Conservation (phyloP, 2,329 filamentous ascomycete species). For the Talaromyces sp. region DNA sequence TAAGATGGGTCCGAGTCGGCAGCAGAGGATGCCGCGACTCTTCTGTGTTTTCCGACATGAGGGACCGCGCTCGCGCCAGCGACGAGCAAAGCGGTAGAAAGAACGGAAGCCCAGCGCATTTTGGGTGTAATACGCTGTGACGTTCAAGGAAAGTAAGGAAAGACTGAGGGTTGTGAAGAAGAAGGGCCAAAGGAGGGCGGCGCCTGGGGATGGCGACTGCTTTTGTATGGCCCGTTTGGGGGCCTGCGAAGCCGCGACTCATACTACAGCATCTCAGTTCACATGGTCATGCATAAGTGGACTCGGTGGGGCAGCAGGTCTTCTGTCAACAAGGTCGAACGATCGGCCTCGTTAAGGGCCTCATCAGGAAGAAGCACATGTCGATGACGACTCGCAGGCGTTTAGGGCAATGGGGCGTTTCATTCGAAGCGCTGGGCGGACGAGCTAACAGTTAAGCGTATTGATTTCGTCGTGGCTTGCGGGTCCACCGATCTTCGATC, state of each 20-base stretch:
- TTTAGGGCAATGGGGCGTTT: neutral
- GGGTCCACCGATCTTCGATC: neutral
- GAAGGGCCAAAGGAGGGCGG: neutral
- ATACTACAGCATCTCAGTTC: neutral
- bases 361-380: neutral
- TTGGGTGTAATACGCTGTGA: conserved; percentile 4
- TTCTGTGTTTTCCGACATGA: neutral
- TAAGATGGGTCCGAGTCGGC: conserved; percentile 19
- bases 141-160: conserved; percentile 8
- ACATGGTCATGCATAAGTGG: neutral
- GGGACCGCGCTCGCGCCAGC: conserved; percentile 14
- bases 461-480: neutral
- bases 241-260: neutral
- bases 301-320: neutral
- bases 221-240: conserved; percentile 1
- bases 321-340: neutral
- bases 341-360: neutral
- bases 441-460: neutral
- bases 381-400: neutral
- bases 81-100: conserved; percentile 13
- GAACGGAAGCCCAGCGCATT: conserved; percentile 11
- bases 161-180: neutral
- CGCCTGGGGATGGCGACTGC: neutral
- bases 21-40: conserved; percentile 1
- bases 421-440: neutral